These are phyloP conservation scores for Trichomonascus vanleenenianus DNA, from an alignment of 805 yeast species.

Conservation along the genomic window DNA sequence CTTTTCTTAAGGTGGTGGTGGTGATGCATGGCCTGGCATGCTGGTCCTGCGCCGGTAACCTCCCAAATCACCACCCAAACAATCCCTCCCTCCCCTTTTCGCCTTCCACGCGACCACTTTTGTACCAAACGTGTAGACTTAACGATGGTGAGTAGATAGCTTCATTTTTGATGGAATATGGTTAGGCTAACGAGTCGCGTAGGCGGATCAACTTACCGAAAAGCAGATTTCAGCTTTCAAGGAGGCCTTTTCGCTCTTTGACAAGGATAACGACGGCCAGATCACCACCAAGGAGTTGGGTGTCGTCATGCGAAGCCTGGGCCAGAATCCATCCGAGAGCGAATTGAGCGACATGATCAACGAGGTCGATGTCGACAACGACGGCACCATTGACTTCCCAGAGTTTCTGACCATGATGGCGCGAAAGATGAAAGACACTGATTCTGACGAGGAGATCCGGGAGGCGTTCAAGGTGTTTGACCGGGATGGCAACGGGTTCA, in stretches of 20 bases:
- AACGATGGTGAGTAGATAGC: not conserved
- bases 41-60: no score
- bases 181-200: no score
- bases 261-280: slow-evolving; percentile 94
- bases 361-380: slow-evolving; percentile 93
- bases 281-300: slow-evolving; percentile 94
- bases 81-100: no score
- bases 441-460: slow-evolving; percentile 91
- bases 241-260: slow-evolving; percentile 96
- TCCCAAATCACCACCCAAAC: no score
- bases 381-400: slow-evolving; percentile 78
- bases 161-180: not conserved
- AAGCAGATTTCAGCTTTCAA: slow-evolving; percentile 95
- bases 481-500: slow-evolving; percentile 88
- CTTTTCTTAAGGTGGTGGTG: no score
- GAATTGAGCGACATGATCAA: slow-evolving; percentile 96
- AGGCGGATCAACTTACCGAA: slow-evolving; percentile 83
- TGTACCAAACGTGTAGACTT: no score
- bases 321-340: slow-evolving; percentile 93
- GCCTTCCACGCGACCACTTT: no score
- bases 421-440: slow-evolving; percentile 91
- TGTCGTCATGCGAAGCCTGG: slow-evolving; percentile 98
- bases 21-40: no score
- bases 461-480: slow-evolving; percentile 99
- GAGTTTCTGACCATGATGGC: slow-evolving; percentile 84